Conservation (phyloP, 306 rosid genomes). For the Gleditsia sinensis region DNA sequence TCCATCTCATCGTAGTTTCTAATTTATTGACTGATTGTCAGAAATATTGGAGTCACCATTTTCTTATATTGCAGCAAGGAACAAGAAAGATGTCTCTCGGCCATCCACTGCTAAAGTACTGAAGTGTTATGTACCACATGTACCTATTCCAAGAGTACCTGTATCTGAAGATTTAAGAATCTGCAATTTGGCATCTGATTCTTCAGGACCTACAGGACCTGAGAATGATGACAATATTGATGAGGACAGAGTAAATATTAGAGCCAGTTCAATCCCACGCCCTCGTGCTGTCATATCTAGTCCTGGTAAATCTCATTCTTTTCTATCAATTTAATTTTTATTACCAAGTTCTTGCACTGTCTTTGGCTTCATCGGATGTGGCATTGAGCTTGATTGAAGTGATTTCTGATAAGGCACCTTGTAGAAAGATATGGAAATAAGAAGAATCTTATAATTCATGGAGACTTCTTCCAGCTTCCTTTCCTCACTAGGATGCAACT, state of each 20-base stretch:
- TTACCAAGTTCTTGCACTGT: not conserved
- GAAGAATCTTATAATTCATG: not conserved
- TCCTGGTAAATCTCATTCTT: constrained; percentile 57
- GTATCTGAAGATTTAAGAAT: constrained; percentile 46
- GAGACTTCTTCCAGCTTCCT: not conserved
- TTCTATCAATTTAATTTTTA: constrained; percentile 19
- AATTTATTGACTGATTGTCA: not conserved
- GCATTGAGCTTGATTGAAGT: constrained; percentile 10
- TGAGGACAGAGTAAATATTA: constrained; percentile 52
- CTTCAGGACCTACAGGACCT: constrained; percentile 34
- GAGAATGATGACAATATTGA: constrained; percentile 47
- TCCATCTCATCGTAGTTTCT: constrained; percentile 3
- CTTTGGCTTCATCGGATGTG: constrained; percentile 23
- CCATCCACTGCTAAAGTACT: constrained; percentile 52
- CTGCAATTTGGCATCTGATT: constrained; percentile 40
- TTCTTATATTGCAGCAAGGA: constrained; percentile 43
- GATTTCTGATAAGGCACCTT: constrained; percentile 4
- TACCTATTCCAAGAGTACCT: constrained; percentile 43
- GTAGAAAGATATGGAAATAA: not conserved
- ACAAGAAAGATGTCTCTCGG: constrained; percentile 42
- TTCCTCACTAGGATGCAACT: not conserved
- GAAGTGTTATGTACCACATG: constrained; percentile 45
- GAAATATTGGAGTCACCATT: not conserved
- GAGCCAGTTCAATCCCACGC: constrained; percentile 64
- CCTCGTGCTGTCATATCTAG: constrained; percentile 95